A percentile compares a stretch with the other conserved stretches of the same genome.
These are phyloP conservation scores for Brettanomyces anomalus DNA, from an alignment of 805 yeast genomes.

Conservation along the genomic window DNA sequence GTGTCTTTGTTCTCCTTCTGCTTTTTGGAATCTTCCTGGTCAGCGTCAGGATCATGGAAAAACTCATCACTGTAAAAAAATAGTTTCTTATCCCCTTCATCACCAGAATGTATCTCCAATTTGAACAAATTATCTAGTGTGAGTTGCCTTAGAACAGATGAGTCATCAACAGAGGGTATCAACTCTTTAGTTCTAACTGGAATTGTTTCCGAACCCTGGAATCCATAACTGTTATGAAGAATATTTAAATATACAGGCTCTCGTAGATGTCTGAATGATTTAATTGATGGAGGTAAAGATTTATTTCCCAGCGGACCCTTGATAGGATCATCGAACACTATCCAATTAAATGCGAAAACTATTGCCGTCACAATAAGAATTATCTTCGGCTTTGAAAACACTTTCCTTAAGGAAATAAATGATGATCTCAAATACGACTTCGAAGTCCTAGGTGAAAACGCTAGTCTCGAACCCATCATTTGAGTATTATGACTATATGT, in stretches of 20 bases:
- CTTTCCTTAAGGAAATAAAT: not conserved
- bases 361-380: not conserved
- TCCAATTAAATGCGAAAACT: not conserved
- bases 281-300: not conserved
- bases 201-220: conserved; percentile 25
- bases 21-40: conserved; percentile 37
- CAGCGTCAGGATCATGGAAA: conserved; percentile 26
- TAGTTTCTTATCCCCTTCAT: conserved; percentile 20
- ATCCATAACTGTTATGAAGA: conserved; percentile 1
- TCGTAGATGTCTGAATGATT: conserved; percentile 1
- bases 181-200: conserved; percentile 45
- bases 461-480: too few relatives aligned
- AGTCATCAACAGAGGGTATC: conserved; percentile 70
- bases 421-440: not conserved
- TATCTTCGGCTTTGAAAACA: not conserved
- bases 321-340: not conserved
- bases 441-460: too few relatives aligned
- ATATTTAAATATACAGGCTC: conserved; percentile 1
- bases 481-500: too few relatives aligned
- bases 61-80: conserved; percentile 34
- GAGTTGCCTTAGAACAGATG: conserved; percentile 49
- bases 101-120: conserved; percentile 36
- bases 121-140: conserved; percentile 44
- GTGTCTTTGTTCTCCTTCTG: conserved; percentile 26
- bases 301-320: conserved; percentile 1